phyloP scores from a whole-genome alignment of 169 alveolate species.

The Theileria sp. region DNA sequence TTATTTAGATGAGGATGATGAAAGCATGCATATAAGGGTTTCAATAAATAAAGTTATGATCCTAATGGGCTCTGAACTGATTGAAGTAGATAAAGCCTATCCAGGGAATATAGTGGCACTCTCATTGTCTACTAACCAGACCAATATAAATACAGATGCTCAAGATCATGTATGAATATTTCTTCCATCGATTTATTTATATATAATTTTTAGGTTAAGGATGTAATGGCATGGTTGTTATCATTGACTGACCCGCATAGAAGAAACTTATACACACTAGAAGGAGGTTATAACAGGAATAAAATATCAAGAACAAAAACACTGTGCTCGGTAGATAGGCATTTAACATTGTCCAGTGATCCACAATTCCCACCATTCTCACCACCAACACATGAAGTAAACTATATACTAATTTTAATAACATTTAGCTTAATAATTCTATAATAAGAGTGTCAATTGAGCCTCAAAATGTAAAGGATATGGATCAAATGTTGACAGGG shows the following conservation, averaged over 20 bases:
- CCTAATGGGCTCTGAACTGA: conserved; percentile 81
- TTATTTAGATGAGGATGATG: conserved; percentile 1
- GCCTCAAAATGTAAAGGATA: conserved; percentile 79
- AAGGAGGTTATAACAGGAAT: conserved; percentile 44
- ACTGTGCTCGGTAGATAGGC: conserved; percentile 61
- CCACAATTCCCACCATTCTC: conserved; percentile 63
- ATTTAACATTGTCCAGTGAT: conserved; percentile 55
- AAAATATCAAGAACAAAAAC: conserved; percentile 46
- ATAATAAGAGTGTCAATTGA: conserved; percentile 81
- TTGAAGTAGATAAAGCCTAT: conserved; percentile 71
- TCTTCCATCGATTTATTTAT: background rate
- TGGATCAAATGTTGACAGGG: conserved; percentile 76
- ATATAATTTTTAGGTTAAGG: conserved; percentile 41
- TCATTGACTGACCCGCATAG: conserved; percentile 65
- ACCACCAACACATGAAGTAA: conserved; percentile 58
- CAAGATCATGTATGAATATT: background rate
- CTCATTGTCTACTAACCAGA: conserved; percentile 47
- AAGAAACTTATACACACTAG: conserved; percentile 34
- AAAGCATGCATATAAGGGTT: background rate
- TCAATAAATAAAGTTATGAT: conserved; percentile 49
- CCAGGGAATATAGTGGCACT: conserved; percentile 79
- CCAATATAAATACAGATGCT: background rate
- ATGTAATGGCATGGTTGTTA: conserved; percentile 67
- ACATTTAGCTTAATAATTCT: conserved; percentile 64
- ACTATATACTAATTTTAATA: background rate